phyloP scores from a whole-genome alignment of 805 yeast genomes.

The Spathaspora arborariae region DNA sequence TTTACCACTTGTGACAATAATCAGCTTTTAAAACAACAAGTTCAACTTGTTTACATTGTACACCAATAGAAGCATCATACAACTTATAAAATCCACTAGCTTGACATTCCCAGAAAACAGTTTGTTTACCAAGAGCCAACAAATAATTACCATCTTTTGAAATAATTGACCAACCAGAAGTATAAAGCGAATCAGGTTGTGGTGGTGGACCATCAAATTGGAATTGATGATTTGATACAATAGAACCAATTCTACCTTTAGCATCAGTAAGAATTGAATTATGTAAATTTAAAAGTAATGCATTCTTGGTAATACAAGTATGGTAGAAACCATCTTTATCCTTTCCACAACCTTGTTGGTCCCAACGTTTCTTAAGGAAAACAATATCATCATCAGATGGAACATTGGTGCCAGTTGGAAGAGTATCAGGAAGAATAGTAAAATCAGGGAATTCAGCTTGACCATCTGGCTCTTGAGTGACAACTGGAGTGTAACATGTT shows the following conservation, averaged over 20 bases:
- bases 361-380: not conserved
- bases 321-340: not conserved
- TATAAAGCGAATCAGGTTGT: slow-evolving; percentile 7
- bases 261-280: slow-evolving; percentile 41
- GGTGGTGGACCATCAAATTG: slow-evolving; percentile 7
- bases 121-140: slow-evolving; percentile 5
- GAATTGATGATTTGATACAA: slow-evolving; percentile 9
- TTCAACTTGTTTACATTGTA: slow-evolving; percentile 5
- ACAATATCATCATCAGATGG: not conserved
- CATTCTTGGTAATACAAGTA: not conserved
- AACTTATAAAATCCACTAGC: slow-evolving; percentile 6
- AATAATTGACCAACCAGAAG: slow-evolving; percentile 6
- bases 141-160: not conserved
- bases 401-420: not conserved
- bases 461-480: not conserved
- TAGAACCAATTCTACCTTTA: slow-evolving; percentile 3
- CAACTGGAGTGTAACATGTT: not conserved
- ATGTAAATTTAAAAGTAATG: slow-evolving; percentile 44
- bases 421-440: not conserved
- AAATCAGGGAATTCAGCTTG: slow-evolving; percentile 1
- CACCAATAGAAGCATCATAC: slow-evolving; percentile 7
- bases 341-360: not conserved
- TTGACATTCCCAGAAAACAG: slow-evolving; percentile 7
- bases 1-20: not conserved
- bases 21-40: slow-evolving; percentile 2